A percentile compares a stretch with the other conserved stretches of the same genome.
phyloP scores from a whole-genome alignment of 495 filamentous ascomycete species.

The Penicillium samsonianum region DNA sequence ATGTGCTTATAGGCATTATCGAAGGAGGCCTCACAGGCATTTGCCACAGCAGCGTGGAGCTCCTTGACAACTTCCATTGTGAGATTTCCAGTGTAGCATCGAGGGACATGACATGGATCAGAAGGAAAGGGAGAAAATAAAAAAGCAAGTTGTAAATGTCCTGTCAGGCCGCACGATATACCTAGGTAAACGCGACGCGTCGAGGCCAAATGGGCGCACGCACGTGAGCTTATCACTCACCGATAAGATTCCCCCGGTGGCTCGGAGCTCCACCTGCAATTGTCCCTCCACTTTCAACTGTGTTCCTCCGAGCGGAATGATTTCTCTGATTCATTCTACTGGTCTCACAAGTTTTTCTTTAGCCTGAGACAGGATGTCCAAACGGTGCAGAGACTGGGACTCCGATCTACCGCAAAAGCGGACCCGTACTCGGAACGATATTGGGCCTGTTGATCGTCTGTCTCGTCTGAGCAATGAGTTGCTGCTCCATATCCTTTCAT shows the following conservation, averaged over 20 bases:
- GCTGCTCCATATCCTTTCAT: constrained; percentile 79
- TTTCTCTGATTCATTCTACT: neutral
- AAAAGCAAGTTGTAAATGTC: neutral
- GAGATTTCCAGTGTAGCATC: neutral
- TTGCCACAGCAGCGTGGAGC: constrained; percentile 36
- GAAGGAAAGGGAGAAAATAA: neutral
- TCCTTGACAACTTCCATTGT: constrained; percentile 44
- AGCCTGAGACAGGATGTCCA: constrained; percentile 42
- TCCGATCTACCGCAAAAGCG: constrained; percentile 32
- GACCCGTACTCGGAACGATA: constrained; percentile 32
- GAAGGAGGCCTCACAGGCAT: constrained; percentile 35
- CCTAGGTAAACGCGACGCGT: constrained; percentile 11
- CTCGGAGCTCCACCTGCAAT: constrained; percentile 5
- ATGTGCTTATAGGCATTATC: constrained; percentile 34
- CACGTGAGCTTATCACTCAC: constrained; percentile 10
- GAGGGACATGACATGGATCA: neutral
- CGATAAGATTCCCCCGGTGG: constrained; percentile 1
- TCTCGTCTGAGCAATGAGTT: constrained; percentile 83
- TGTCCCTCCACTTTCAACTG: neutral
- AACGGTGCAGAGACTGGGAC: constrained; percentile 36
- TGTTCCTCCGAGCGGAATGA: neutral
- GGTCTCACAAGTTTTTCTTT: neutral
- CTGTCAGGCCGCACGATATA: constrained; percentile 2
- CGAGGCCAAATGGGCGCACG: constrained; percentile 12
- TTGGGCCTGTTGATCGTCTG: constrained; percentile 40